Evolutionary conservation across 2,329 filamentous ascomycete genomes (phyloP).

Genomic region (Penicillium sp.): DNA sequence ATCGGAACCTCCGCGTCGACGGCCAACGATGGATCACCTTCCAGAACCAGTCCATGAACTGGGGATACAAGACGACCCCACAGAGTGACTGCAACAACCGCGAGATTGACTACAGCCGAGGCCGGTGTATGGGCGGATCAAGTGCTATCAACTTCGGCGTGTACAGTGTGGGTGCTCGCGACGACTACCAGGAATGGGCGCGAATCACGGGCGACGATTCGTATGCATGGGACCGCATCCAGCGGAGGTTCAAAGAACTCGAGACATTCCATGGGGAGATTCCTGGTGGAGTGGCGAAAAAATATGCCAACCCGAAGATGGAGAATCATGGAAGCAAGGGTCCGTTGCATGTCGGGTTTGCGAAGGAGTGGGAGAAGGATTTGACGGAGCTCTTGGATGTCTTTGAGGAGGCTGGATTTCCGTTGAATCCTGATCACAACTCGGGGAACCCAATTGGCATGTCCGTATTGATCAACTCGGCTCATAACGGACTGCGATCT

Average conservation of each 20-base stretch:
- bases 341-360: conserved; percentile 21
- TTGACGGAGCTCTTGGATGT: conserved; percentile 32
- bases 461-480: conserved; percentile 54
- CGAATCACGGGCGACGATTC: conserved; percentile 18
- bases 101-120: conserved; percentile 23
- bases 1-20: conserved; percentile 50
- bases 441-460: conserved; percentile 62
- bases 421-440: conserved; percentile 59
- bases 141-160: conserved; percentile 26
- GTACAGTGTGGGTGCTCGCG: conserved; percentile 23
- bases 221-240: conserved; percentile 19
- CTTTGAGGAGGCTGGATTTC: conserved; percentile 53
- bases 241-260: conserved; percentile 20
- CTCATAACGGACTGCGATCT: conserved; percentile 50
- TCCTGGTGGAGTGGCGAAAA: conserved; percentile 10
- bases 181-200: conserved; percentile 28
- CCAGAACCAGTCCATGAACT: conserved; percentile 54
- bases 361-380: conserved; percentile 24
- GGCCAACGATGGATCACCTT: conserved; percentile 57
- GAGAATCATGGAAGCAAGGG: conserved; percentile 19
- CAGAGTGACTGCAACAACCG: conserved; percentile 41
- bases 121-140: conserved; percentile 23
- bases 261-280: conserved; percentile 20
- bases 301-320: conserved; percentile 14
- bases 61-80: conserved; percentile 52